Base-by-base conservation (phyloP, 176 grass and related monocot species). In the Rhynchospora tenuis region DNA sequence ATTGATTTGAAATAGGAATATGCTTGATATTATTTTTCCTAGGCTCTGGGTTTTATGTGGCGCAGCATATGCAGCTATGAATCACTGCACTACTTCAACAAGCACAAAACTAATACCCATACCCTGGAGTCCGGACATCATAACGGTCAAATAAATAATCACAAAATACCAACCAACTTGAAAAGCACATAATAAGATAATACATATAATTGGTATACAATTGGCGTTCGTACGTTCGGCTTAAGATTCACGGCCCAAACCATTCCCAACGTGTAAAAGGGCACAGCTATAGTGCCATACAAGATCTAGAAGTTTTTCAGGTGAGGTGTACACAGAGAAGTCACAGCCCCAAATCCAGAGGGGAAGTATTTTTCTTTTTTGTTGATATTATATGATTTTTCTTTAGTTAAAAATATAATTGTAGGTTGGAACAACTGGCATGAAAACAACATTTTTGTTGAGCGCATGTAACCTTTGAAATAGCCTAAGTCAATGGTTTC, bases 391-490 rank as follows among this genome's bases (percentile, higher is more conserved):
- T 75, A 67, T 31, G 20, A 16, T 63, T 64, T 81, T 13, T 47
- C 47, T 68, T 63, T 50, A 17, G 26, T 54, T 82, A 64, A 31
- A 68, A 54, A 67, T 82, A 65, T 48, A 52, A 28, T 82, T 65
- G 16, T 19, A 4, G 31, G 57, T 82, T 82, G 61, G 80, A 82
- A 82, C 80, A 82, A 10, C 61, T 82, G 80, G 43, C 14, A 47
- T 82, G 59, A 65, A 65, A 65, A 67, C 31, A 67, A 82, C 45
- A 50, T 65, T 64, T 65, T 66, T 63, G 80, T 82, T 65, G 80
- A 51, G 63, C 5, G 61, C 80, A 82, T 82, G 80, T 82, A 82
- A 12, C 24, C 4, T 82, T 82, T 82, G 80, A 82, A 82, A 47
- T 6, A 65, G 57, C 80, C 80, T 1, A 54, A 82, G 80, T 82